Base-by-base conservation (phyloP, 345 rosid species). In the Conringia planisiliqua region DNA sequence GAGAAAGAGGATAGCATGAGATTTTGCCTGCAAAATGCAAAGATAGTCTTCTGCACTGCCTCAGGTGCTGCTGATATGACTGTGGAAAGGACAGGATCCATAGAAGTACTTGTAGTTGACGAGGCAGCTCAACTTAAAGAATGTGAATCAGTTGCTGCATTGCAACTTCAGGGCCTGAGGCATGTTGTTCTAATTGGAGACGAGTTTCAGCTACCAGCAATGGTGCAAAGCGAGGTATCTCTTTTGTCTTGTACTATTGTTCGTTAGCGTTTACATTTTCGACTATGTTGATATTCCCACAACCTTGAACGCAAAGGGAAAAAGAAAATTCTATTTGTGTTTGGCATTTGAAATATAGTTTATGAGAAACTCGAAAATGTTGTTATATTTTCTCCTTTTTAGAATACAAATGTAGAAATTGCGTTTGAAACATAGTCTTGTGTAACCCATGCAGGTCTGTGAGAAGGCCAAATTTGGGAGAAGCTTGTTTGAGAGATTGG, bases 401-500 rank as follows among this genome's bases (percentile, higher is more conserved):
- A 14, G 17, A 14, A 14, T n/a, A 18, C 9, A 44, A 44, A 44
- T 17, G 9, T n/a, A 6, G 10, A 43, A n/a, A 43, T 6, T 43
- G 16, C 16, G 7, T 52, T 52, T 52, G 16, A 14, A 29, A 6
- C 59, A 0, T 27, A 14, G 57, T 11, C 32, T 52, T 32, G 22
- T 57, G 24, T 7, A 33, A 57, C 17, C 43, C 27, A 33, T 58
- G 63, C 42, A 59, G 93, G 73, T 80, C 68, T 84, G 85, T 36
- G 43, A 4, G 3, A 38, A 26, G 55, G 89, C 83, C 27, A 76
- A 77, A 5, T 84, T 81, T 17, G 86, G 93, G 4, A 83, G 90
- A 78, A 90, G 96, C 79, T 83, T 88, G 64, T 88, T 88, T 70
- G 86, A 85, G 70, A 86, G 96, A 80, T 64, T 90, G 67, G 84